Percentiles rank a stretch among this genome's conserved stretches.
Conservation (phyloP, 2,329 filamentous ascomycete species). For the Diaporthe aspalathi region DNA sequence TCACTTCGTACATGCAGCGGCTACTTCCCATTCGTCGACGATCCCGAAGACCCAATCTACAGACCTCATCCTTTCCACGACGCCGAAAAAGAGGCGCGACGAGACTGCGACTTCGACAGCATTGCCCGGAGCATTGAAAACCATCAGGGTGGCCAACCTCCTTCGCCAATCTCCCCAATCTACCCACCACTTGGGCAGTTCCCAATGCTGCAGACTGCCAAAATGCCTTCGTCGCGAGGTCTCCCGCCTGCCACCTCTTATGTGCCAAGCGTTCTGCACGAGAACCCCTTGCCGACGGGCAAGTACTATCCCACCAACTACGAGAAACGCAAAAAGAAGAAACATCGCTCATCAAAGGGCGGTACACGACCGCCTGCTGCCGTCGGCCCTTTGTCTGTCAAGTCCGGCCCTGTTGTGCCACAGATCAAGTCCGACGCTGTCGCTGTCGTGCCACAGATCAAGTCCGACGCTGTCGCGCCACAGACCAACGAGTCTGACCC, state of each 20-base stretch:
- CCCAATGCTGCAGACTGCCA: constrained; percentile 42
- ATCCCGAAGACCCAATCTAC: constrained; percentile 59
- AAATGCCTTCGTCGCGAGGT: constrained; percentile 46
- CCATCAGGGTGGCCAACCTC: background rate
- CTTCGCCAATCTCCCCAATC: constrained; percentile 24
- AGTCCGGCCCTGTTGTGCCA: constrained; percentile 52
- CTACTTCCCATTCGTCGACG: constrained; percentile 71
- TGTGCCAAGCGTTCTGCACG: constrained; percentile 59
- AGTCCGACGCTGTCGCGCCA: constrained; percentile 52
- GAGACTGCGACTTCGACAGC: constrained; percentile 17
- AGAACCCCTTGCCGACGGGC: constrained; percentile 63
- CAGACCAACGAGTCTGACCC: constrained; percentile 41
- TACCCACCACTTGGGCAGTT: constrained; percentile 35
- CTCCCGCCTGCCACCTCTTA: constrained; percentile 63
- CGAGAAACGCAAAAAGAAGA: constrained; percentile 49
- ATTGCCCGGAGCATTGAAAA: constrained; percentile 18
- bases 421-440: too few relatives aligned
- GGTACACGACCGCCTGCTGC: constrained; percentile 44
- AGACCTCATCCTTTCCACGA: constrained; percentile 64
- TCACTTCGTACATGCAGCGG: constrained; percentile 54
- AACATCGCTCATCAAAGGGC: constrained; percentile 41
- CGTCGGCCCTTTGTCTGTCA: constrained; percentile 47
- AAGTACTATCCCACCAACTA: constrained; percentile 75
- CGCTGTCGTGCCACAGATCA: constrained; percentile 51
- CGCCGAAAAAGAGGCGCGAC: constrained; percentile 42